Conservation (phyloP, 2,329 filamentous ascomycete genomes). For the Hirsutella minnesotensis region DNA sequence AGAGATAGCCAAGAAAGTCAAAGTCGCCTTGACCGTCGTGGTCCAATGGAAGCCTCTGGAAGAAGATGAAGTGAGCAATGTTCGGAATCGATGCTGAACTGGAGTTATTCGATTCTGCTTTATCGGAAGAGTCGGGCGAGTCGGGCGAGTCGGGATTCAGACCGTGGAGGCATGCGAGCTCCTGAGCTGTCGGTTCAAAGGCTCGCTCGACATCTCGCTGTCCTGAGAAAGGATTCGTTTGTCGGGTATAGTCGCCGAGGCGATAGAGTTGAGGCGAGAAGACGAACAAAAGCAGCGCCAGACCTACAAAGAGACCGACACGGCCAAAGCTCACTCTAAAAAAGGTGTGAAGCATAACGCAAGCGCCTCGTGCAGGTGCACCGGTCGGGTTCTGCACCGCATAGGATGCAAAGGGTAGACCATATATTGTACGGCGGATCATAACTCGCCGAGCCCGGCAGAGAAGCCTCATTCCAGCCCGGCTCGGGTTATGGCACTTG, state of each 20-base stretch:
- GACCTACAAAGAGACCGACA: background rate
- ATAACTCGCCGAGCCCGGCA: too few species aligned
- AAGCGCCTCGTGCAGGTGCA: too few species aligned
- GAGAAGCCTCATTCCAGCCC: too few species aligned
- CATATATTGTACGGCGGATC: too few species aligned
- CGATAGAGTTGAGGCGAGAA: background rate
- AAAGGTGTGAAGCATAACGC: too few species aligned
- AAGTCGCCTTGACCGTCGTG: conserved; percentile 4
- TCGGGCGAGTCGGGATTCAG: background rate
- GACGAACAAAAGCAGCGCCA: conserved; percentile 1
- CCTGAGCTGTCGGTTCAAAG: conserved; percentile 5
- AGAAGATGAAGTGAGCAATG: conserved; percentile 7
- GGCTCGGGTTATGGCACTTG: too few species aligned
- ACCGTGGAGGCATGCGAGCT: conserved; percentile 6
- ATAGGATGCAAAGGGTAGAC: too few species aligned
- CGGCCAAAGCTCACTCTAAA: too few species aligned
- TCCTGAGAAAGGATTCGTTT: conserved; percentile 4
- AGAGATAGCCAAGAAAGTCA: conserved; percentile 6
- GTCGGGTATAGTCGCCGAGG: conserved; percentile 3
- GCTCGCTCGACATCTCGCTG: conserved; percentile 6
- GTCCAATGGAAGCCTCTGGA: conserved; percentile 4
- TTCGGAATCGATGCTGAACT: conserved; percentile 5
- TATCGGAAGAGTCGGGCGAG: background rate
- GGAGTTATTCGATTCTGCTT: background rate
- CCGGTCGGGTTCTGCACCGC: too few species aligned